Evolutionary conservation across 345 rosid species (phyloP), one percentile per base, ranked within the genome.

Genomic region (Rhodamnia rubescens): DNA sequence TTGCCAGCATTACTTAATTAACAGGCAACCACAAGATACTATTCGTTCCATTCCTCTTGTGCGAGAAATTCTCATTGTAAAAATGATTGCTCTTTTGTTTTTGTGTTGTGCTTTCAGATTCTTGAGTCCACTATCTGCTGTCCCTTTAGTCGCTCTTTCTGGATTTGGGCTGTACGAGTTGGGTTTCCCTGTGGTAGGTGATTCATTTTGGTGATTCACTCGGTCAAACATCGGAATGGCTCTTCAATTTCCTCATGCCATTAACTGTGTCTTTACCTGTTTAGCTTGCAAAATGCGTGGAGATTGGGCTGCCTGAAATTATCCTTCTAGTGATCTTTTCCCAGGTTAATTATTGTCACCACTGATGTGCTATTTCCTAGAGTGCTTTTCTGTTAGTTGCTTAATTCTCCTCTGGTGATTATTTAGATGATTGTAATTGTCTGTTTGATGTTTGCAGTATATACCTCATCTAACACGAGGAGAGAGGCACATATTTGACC

Each of bases 161-260:
- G 99, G 99, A 78, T 97, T 95, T 88, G 99, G 99, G 69, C 98
- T 97, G 51, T 97, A 95, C 83, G 98, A 97, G 85, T 88, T 92
- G 40, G 99, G 99, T 69, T 97, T 97, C 89, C 99, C 99, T 15
- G 90, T 92, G 94, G 99, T 97, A 85, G 53, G 93, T 82, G 84
- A 32, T 85, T 83, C n/a, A 44, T 12, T 69, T 36, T 69, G 80
- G 47, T 20, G 80, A 69, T 69, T 36, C 24, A 69, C 26, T 36
- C 13, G 0, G 47, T 69, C 9, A 6, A 69, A 69, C 3, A 10
- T 36, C 7, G 1, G 80, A 86, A 75, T 84, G 14, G 29, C 83
- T 83, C 58, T 51, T 80, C 18, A 14, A 24, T 86, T 27, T 58
- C 80, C n/a, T 53, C 36, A 21, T 58, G 55, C 59, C 82, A 84